phyloP scores from a whole-genome alignment of 345 rosid species.

The Psidium guajava region DNA sequence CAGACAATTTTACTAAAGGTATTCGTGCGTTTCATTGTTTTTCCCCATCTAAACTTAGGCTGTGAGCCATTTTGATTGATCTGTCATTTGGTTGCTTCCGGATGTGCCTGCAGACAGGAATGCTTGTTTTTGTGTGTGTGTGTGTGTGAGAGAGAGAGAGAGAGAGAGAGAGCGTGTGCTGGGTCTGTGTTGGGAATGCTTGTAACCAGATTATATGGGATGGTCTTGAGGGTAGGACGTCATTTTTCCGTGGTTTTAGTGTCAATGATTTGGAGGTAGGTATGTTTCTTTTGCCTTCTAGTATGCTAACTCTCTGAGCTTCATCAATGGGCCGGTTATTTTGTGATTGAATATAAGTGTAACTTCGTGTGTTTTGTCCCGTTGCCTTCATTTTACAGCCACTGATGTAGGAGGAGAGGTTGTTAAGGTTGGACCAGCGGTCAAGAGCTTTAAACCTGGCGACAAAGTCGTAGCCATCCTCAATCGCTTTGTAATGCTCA shows the following conservation, averaged over 20 bases:
- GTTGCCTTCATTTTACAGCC: background rate
- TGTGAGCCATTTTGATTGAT: background rate
- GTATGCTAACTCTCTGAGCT: background rate
- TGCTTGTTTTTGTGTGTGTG: no score
- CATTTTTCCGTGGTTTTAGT: background rate
- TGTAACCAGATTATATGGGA: background rate
- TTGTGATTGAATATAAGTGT: background rate
- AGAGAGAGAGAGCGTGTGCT: background rate
- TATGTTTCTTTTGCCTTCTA: background rate
- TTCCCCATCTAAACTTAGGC: background rate
- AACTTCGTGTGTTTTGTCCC: background rate
- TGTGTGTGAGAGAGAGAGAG: no score
- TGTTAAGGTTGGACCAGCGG: constrained; percentile 19
- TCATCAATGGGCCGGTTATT: background rate
- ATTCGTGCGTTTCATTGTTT: background rate
- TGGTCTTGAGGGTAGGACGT: background rate
- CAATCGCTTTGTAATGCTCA: background rate
- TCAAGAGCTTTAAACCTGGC: constrained; percentile 15
- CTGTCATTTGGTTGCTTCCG: background rate
- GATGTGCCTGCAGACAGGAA: background rate
- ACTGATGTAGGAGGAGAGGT: constrained; percentile 32
- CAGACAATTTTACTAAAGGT: background rate
- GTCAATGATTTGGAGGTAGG: background rate
- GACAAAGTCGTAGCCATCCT: constrained; percentile 26
- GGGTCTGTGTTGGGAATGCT: background rate